phyloP scores from a whole-genome alignment of 495 filamentous ascomycete genomes.

The Acidomyces sp. region DNA sequence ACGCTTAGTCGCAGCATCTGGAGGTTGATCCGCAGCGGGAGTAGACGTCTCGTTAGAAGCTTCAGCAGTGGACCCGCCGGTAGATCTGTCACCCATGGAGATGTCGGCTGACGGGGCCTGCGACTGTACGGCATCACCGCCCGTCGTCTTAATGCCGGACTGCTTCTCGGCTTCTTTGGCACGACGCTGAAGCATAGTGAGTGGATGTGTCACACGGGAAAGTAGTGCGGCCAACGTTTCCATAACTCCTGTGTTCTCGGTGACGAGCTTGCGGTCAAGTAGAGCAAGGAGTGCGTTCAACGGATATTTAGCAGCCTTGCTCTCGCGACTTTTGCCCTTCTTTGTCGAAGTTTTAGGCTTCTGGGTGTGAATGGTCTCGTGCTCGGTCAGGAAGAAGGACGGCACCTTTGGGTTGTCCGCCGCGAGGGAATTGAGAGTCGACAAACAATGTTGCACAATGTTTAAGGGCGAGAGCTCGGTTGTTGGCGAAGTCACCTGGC shows the following conservation, averaged over 20 bases:
- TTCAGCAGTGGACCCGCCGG: slow-evolving; percentile 4
- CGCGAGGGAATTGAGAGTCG: slow-evolving; percentile 64
- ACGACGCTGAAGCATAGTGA: slow-evolving; percentile 51
- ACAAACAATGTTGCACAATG: slow-evolving; percentile 90
- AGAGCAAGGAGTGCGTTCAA: slow-evolving; percentile 81
- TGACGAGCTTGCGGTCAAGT: slow-evolving; percentile 80
- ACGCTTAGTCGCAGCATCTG: slow-evolving; percentile 21
- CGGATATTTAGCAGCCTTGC: slow-evolving; percentile 72
- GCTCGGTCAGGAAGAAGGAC: slow-evolving; percentile 89
- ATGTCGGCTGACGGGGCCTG: slow-evolving; percentile 21
- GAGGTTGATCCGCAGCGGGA: slow-evolving; percentile 27
- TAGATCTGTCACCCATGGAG: slow-evolving; percentile 12
- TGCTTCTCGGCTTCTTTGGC: slow-evolving; percentile 61
- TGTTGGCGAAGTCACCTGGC: slow-evolving; percentile 34
- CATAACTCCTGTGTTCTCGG: slow-evolving; percentile 92
- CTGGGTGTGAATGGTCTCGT: slow-evolving; percentile 59
- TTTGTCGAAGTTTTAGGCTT: slow-evolving; percentile 69
- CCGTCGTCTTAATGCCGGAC: slow-evolving; percentile 26
- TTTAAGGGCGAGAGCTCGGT: slow-evolving; percentile 81
- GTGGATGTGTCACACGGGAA: slow-evolving; percentile 74
- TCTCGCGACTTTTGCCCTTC: slow-evolving; percentile 64
- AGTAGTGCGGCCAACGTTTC: slow-evolving; percentile 78
- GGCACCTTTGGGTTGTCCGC: slow-evolving; percentile 68
- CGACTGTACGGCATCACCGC: slow-evolving; percentile 22
- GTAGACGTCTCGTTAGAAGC: slow-evolving; percentile 17